Percentiles rank a stretch among this genome's conserved stretches.
Conservation (phyloP, 1,139 yeast genomes). For the Meyerozyma carpophila region DNA sequence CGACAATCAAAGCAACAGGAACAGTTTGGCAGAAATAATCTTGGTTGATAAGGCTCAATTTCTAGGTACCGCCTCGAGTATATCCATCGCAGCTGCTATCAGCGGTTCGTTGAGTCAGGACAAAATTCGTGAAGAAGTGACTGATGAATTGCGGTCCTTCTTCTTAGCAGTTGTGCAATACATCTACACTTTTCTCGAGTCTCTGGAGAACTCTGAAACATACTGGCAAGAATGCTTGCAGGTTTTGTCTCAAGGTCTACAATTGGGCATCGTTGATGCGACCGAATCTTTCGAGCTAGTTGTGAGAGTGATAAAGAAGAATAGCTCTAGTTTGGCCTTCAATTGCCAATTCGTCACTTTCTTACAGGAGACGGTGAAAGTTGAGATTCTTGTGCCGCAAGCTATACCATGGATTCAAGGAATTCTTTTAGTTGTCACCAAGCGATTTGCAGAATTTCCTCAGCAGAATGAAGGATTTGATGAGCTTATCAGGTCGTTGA, state of each 20-base stretch:
- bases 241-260: background rate
- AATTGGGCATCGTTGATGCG: background rate
- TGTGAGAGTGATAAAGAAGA: background rate
- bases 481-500: conserved; percentile 16
- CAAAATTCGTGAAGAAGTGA: background rate
- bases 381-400: background rate
- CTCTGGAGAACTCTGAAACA: background rate
- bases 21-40: background rate
- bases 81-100: background rate
- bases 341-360: background rate
- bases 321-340: background rate
- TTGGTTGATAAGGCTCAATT: background rate
- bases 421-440: conserved; percentile 55
- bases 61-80: background rate
- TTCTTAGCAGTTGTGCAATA: background rate
- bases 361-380: background rate
- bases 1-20: background rate
- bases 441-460: conserved; percentile 51
- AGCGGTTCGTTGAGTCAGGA: background rate
- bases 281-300: background rate
- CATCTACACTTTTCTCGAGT: background rate
- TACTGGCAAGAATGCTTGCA: background rate
- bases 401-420: conserved; percentile 39
- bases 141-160: background rate
- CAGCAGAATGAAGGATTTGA: conserved; percentile 29